Evolutionary conservation across 768 basidiomycete species (phyloP), one percentile per base, ranked within the genome.

Genomic region (Ramaria sp.): DNA sequence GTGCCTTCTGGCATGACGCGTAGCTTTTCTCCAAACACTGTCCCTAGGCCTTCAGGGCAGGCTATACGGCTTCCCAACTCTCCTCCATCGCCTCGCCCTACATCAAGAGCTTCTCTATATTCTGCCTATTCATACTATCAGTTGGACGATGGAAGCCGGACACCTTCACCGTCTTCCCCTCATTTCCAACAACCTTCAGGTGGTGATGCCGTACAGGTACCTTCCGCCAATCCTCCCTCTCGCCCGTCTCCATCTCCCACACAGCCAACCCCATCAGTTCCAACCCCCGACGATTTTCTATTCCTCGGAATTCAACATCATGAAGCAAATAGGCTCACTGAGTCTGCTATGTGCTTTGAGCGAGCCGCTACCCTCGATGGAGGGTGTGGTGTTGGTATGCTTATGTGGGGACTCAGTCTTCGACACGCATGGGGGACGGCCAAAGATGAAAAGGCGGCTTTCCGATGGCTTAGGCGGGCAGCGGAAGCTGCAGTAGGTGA

Each of bases 321-420:
- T 34, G 84, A 90, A 68, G 79, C 82, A 31, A 84, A 89, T 66
- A 75, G 80, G 43, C 72, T 91, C 4, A 65, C 66, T 46, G 85
- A 88, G 63, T 84, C 84, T 11, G 88, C 87, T 0, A 65, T 67
- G 24, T 88, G 75, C 67, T 91, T 91, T 65, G 88, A 91, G 71
- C 78, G 77, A 69, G 81, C 83, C 47, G 89, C 89, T 11, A 87
- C 74, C 53, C 73, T 80, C 59, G 71, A 75, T 51, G 91, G 91
- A 1, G 92, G 90, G 1, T 91, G 87, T 64, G 86, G 85, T 1
- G 82, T 90, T 4, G 92, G 92, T 17, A 93, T 92, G 90, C 69
- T 94, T 59, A 91, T 95, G 88, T 93, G 87, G 79, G 92, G 91
- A 0, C 71, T 95, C 42, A 75, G 89, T 31, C 71, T 92, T 63